Evolutionary conservation across 148 eudicot genomes (phyloP).

Genomic region (Arbutus unedo): DNA sequence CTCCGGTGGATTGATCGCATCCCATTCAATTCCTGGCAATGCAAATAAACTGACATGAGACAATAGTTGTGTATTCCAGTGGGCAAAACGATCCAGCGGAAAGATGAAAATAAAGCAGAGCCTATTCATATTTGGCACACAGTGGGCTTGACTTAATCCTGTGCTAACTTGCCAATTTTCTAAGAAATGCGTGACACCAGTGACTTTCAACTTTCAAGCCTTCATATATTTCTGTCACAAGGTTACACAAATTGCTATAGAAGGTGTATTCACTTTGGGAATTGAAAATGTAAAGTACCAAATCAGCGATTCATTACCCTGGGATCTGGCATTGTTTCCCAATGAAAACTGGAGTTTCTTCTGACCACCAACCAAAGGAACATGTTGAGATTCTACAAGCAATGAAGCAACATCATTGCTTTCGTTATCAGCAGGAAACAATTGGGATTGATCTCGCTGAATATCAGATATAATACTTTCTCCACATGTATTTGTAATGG

Average conservation of each 20-base stretch:
- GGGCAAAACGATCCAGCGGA: slow-evolving; percentile 41
- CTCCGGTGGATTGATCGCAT: slow-evolving; percentile 50
- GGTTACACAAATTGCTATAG: background rate
- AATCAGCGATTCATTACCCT: slow-evolving; percentile 43
- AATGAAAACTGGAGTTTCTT: slow-evolving; percentile 79
- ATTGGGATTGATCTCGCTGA: slow-evolving; percentile 37
- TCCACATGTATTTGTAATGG: slow-evolving; percentile 43
- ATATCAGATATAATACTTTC: slow-evolving; percentile 29
- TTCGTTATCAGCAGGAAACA: slow-evolving; percentile 18
- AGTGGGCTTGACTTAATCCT: background rate
- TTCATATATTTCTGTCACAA: background rate
- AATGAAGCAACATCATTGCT: slow-evolving; percentile 34
- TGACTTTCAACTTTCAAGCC: background rate
- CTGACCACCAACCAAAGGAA: slow-evolving; percentile 38
- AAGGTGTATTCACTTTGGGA: background rate
- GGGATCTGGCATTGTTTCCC: slow-evolving; percentile 33
- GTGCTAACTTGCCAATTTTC: background rate
- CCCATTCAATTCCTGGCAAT: slow-evolving; percentile 87
- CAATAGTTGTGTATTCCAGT: slow-evolving; percentile 50
- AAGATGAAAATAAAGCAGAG: slow-evolving; percentile 14
- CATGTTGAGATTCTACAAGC: slow-evolving; percentile 30
- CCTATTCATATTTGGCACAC: background rate
- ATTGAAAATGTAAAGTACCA: background rate
- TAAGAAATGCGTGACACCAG: background rate
- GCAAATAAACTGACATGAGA: slow-evolving; percentile 85